Evolutionary conservation across 345 rosid species (phyloP), one percentile per base, ranked within the genome.

Genomic region (Brassica nigra): DNA sequence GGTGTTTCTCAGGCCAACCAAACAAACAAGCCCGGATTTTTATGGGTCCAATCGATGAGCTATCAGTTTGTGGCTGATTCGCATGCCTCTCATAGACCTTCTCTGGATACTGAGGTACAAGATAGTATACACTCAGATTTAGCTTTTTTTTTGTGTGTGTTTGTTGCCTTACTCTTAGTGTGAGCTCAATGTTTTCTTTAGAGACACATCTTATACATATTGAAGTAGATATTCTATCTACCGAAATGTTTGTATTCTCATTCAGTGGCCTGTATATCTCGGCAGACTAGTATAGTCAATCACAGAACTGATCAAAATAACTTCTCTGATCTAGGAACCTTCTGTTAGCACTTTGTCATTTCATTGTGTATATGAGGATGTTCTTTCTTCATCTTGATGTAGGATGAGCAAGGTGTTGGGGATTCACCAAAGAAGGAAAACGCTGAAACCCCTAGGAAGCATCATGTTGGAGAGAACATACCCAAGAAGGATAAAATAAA

Each of bases 401-500:
- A 82, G 82, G 82, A 65, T 54, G 78, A 65, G 47, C 54, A 64
- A 74, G 72, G 76, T 63, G 23, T 20, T 44, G n/a, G n/a, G 66
- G 67, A 70, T 37, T 76, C 80, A 71, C 74, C 68, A 23, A 71
- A 55, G 12, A 84, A 74, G 54, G 75, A 27, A 71, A 75, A 79
- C 57, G 72, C 71, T 70, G 84, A 73, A 67, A 76, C 76, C 55
- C 37, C 73, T 47, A 83, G 54, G 71, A 82, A 63, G 68, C 81
- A 77, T 72, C 88, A 64, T 59, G 77, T 85, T 18, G 96, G 94
- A 64, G 85, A 87, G 78, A 87, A 88, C 84, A 86, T 92, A 81
- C 85, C 97, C 20, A 88, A 87, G 85, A 90, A 84, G 72, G 98
- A 88, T 72, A 90, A 83, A 81, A 85, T 86, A 71, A 83, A 84